Evolutionary conservation across 768 basidiomycete genomes (phyloP).

Genomic region (Russula compacta): DNA sequence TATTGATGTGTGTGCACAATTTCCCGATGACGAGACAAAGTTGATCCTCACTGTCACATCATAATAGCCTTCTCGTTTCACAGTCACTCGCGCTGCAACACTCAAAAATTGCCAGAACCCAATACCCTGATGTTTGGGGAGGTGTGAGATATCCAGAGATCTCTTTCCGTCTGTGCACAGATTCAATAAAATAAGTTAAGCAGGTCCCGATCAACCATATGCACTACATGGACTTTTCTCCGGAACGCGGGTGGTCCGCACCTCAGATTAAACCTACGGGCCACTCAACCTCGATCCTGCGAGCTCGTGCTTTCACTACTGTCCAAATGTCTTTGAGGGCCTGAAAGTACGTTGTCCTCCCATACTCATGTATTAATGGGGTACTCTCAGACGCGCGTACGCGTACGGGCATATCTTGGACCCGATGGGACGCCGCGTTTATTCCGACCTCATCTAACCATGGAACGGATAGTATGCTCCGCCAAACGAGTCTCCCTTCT

Average conservation of each 20-base stretch:
- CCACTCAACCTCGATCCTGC: slow-evolving; percentile 51
- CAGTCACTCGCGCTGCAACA: slow-evolving; percentile 35
- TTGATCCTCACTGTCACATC: background rate
- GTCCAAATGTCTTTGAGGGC: slow-evolving; percentile 51
- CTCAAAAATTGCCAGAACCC: slow-evolving; percentile 43
- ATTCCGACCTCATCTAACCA: slow-evolving; percentile 40
- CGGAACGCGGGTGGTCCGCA: slow-evolving; percentile 53
- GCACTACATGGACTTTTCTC: slow-evolving; percentile 57
- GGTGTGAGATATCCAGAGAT: slow-evolving; percentile 28
- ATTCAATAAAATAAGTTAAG: slow-evolving; percentile 9
- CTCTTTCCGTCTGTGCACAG: slow-evolving; percentile 28
- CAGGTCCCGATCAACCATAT: slow-evolving; percentile 73
- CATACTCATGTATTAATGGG: background rate
- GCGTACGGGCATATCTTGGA: slow-evolving; percentile 51
- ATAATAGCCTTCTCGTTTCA: slow-evolving; percentile 46
- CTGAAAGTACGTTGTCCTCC: slow-evolving; percentile 43
- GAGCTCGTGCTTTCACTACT: slow-evolving; percentile 51
- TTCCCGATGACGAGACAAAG: background rate
- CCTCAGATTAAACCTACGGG: slow-evolving; percentile 69
- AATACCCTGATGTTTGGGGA: slow-evolving; percentile 48
- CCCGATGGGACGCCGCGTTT: slow-evolving; percentile 65
- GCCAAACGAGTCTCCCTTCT: slow-evolving; percentile 27
- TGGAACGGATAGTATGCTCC: slow-evolving; percentile 54
- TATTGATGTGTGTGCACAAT: slow-evolving; percentile 14
- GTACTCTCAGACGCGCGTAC: background rate